Percentiles rank a stretch among this genome's conserved stretches.
Conservation (phyloP, 2,329 filamentous ascomycete species). For the Aspergillus viridinutans region DNA sequence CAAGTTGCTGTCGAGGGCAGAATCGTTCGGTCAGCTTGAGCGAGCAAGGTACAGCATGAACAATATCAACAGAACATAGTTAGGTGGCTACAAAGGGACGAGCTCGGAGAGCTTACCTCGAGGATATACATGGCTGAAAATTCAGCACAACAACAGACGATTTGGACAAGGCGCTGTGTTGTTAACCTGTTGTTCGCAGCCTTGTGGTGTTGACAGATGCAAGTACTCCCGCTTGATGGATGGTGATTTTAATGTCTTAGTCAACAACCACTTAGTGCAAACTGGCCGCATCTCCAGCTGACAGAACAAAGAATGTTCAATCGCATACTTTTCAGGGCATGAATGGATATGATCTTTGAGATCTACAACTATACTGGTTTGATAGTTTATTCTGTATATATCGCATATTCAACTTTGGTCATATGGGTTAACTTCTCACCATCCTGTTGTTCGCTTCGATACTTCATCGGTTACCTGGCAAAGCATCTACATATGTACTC, state of each 20-base stretch:
- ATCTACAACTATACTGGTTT: neutral
- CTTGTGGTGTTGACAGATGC: conserved; percentile 4
- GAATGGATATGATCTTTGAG: neutral
- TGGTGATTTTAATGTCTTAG: neutral
- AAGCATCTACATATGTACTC: conserved; percentile 23
- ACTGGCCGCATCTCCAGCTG: neutral
- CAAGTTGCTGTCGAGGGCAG: conserved; percentile 55
- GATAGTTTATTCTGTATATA: neutral
- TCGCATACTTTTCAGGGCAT: neutral
- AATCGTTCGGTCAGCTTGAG: conserved; percentile 10
- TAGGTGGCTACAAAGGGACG: neutral
- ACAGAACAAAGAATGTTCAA: neutral
- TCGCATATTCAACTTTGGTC: neutral
- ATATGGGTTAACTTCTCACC: neutral
- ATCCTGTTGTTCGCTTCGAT: neutral
- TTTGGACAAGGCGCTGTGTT: conserved; percentile 8
- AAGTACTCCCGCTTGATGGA: conserved; percentile 8
- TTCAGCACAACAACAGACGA: conserved; percentile 15
- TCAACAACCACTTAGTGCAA: conserved; percentile 1
- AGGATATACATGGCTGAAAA: conserved; percentile 32
- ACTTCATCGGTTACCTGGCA: conserved; percentile 14
- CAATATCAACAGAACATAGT: neutral
- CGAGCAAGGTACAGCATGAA: neutral
- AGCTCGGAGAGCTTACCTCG: conserved; percentile 22
- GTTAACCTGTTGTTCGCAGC: conserved; percentile 3